Conservation (phyloP, 805 yeast species). For the Hermanozyma aechmeae region DNA sequence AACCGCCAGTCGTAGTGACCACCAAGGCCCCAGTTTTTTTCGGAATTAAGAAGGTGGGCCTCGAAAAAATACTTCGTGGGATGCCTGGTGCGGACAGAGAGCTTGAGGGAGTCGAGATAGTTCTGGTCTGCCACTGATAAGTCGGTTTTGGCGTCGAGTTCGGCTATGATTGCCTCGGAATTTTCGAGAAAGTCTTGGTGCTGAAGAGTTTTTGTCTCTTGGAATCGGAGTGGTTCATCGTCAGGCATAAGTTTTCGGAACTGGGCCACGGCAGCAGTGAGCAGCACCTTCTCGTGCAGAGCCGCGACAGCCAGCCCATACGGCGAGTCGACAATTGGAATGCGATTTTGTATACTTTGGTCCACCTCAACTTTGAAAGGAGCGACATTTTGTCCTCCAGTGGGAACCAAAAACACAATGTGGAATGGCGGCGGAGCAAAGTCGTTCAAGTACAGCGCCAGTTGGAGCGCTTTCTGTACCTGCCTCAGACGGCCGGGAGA, state of each 20-base stretch:
- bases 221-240: not conserved
- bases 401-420: slow-evolving; percentile 20
- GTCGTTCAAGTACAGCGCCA: slow-evolving; percentile 30
- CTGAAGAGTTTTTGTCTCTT: not conserved
- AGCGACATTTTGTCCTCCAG: not conserved
- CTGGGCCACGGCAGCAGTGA: not conserved
- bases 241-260: not conserved
- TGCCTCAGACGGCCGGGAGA: slow-evolving; percentile 22
- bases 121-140: not conserved
- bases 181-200: not conserved
- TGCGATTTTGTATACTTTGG: not conserved
- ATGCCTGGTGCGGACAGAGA: slow-evolving; percentile 1
- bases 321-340: not conserved
- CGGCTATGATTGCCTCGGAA: not conserved
- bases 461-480: slow-evolving; percentile 19
- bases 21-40: slow-evolving; percentile 14
- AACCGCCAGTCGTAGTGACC: slow-evolving; percentile 33
- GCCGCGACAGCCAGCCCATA: not conserved
- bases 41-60: slow-evolving; percentile 14
- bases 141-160: not conserved
- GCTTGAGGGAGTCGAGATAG: not conserved
- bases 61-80: slow-evolving; percentile 27
- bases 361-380: too few relatives aligned
- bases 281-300: not conserved
- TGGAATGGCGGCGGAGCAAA: slow-evolving; percentile 31